A percentile compares a stretch with the other conserved stretches of the same genome.
These are phyloP conservation scores for Apiospora rasikravindrae DNA, from an alignment of 2,329 filamentous ascomycete species.

Conservation along the genomic window DNA sequence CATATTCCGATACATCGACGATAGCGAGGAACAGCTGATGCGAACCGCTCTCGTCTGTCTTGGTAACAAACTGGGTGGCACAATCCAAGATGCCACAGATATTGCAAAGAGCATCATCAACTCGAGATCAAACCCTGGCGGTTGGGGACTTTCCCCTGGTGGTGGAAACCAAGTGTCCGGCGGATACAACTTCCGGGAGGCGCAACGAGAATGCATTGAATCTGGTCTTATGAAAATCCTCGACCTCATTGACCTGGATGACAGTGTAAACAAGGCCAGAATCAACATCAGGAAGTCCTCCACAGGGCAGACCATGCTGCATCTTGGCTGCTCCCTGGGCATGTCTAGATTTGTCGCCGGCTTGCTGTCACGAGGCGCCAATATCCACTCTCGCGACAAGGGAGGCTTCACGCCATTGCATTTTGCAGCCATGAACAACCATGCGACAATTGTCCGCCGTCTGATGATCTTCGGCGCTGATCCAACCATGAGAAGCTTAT, in stretches of 20 bases:
- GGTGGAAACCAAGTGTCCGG: conserved; percentile 52
- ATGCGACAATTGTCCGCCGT: conserved; percentile 76
- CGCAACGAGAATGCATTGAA: conserved; percentile 55
- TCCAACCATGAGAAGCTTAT: conserved; percentile 70
- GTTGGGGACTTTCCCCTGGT: conserved; percentile 43
- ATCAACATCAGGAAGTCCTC: conserved; percentile 65
- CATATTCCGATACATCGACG: conserved; percentile 76
- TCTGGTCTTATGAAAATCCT: conserved; percentile 72
- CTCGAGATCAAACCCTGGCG: conserved; percentile 52
- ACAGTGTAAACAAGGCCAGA: conserved; percentile 69
- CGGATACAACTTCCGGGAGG: conserved; percentile 44
- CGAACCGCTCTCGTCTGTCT: conserved; percentile 70
- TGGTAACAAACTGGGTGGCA: conserved; percentile 67
- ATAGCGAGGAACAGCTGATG: conserved; percentile 71
- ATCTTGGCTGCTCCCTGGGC: conserved; percentile 77
- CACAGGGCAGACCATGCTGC: conserved; percentile 81
- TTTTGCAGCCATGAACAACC: conserved; percentile 77
- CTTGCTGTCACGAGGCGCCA: conserved; percentile 77
- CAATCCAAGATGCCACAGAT: conserved; percentile 64
- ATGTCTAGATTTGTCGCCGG: conserved; percentile 78
- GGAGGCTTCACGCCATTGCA: conserved; percentile 84
- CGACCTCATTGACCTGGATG: conserved; percentile 80
- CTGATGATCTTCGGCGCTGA: conserved; percentile 77
- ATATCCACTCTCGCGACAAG: conserved; percentile 75
- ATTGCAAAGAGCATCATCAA: conserved; percentile 66